phyloP scores from a whole-genome alignment of 805 yeast species.

The Barnettozyma wickerhamii region DNA sequence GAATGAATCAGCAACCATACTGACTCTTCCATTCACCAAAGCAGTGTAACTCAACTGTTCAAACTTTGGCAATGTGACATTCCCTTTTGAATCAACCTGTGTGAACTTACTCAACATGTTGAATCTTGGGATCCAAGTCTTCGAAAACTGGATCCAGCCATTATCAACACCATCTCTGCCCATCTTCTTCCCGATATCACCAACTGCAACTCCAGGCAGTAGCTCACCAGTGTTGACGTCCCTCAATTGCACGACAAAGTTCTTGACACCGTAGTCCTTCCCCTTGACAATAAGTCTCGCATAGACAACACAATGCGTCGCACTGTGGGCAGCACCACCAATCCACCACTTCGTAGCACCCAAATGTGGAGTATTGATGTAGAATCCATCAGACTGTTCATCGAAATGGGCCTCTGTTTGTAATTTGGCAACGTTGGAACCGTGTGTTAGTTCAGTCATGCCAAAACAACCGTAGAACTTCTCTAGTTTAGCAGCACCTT shows the following conservation, averaged over 20 bases:
- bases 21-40: slow-evolving; percentile 79
- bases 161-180: slow-evolving; percentile 95
- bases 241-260: slow-evolving; percentile 91
- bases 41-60: slow-evolving; percentile 90
- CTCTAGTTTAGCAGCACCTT: slow-evolving; percentile 54
- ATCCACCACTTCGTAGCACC: slow-evolving; percentile 99
- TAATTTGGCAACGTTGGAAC: slow-evolving; percentile 87
- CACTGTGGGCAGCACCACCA: slow-evolving; percentile 95
- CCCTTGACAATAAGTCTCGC: slow-evolving; percentile 80
- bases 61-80: slow-evolving; percentile 67
- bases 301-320: slow-evolving; percentile 78
- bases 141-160: slow-evolving; percentile 91
- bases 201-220: slow-evolving; percentile 74
- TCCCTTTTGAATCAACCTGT: slow-evolving; percentile 60
- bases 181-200: slow-evolving; percentile 94
- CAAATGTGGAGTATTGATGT: slow-evolving; percentile 79
- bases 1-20: slow-evolving; percentile 83
- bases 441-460: slow-evolving; percentile 92
- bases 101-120: slow-evolving; percentile 80
- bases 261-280: slow-evolving; percentile 87
- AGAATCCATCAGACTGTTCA: slow-evolving; percentile 57
- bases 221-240: slow-evolving; percentile 64
- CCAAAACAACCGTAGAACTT: slow-evolving; percentile 80
- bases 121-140: slow-evolving; percentile 79
- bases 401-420: slow-evolving; percentile 86